phyloP scores from a whole-genome alignment of 2,329 filamentous ascomycete species.

The Talaromyces funiculosus region DNA sequence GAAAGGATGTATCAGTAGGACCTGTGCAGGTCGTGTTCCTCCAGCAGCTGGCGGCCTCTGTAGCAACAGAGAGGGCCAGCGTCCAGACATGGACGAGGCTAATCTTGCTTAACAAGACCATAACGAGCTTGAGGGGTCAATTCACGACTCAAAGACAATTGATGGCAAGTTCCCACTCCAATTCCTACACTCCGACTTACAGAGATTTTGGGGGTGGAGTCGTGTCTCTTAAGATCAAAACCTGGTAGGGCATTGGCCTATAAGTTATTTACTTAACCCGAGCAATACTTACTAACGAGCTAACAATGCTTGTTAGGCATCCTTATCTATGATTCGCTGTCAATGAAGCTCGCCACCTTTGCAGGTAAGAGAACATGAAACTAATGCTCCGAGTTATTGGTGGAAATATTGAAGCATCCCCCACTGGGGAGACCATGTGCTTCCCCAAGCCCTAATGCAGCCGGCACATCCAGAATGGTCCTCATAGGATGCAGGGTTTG shows the following conservation, averaged over 20 bases:
- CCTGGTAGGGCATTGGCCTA: background rate
- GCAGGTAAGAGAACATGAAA: background rate
- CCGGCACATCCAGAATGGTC: background rate
- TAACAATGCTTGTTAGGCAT: background rate
- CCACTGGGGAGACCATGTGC: background rate
- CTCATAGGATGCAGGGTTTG: background rate
- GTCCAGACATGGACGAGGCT: conserved; percentile 9
- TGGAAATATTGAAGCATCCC: conserved; percentile 13
- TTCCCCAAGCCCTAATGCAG: background rate
- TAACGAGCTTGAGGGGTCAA: background rate
- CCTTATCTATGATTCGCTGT: background rate
- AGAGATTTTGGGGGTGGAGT: background rate
- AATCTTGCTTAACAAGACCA: conserved; percentile 3
- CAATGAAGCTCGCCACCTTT: background rate
- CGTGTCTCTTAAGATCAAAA: background rate
- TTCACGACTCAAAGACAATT: background rate
- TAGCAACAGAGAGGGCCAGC: conserved; percentile 16
- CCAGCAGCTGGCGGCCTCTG: conserved; percentile 44
- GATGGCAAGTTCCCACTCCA: background rate
- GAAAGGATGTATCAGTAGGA: conserved; percentile 47
- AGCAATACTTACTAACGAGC: background rate
- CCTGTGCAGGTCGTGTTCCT: conserved; percentile 50
- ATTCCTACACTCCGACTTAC: background rate
- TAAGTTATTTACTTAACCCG: background rate
- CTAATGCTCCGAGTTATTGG: conserved; percentile 13